Base-by-base conservation (phyloP, 2,329 filamentous ascomycete species). In the Cordyceps tenuipes region DNA sequence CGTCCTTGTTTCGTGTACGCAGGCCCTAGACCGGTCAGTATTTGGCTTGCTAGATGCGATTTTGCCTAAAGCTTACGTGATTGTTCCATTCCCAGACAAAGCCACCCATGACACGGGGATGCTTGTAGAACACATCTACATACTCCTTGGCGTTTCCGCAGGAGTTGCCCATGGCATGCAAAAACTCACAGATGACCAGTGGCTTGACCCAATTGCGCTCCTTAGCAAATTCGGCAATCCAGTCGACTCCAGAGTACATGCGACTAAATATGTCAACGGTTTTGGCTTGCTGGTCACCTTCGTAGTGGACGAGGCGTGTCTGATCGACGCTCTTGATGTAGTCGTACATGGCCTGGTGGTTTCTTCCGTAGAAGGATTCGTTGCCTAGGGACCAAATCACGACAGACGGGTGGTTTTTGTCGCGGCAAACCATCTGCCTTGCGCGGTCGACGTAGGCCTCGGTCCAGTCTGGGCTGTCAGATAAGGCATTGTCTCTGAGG, bases 341-440 rank as follows among this genome's bases (percentile, higher is more conserved):
- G 4, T 85, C 75, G 61, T 86, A 85, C 87, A 90, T 90, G 10
- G 82, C 82, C 53, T 78, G 78, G 60, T 87, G 84, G 62, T 90
- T 90, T 1, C 74, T 73, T 0, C 87, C 87, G 61, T 88, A 89
- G 66, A 88, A 90, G 0, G 86, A 79, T 67, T 90, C 87, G 61
- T 90, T 90, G 0, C 87, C 87, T 0, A 90, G 74, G 19, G 83
- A 87, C 88, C 87, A 90, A 56, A 89, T 81, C 49, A 90, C 81
- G 3, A 90, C 75, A 6, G 78, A 86, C 0, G 86, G 75, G 64
- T 88, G 84, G 57, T 89, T 79, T 64, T 76, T 78, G 63, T 78
- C 76, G 12, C 87, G 77, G 64, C 82, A 76, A 0, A 90, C 82
- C 64, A 90, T 75, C 62, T 88, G 84, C 31, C 77, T 72, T 4